Evolutionary conservation across 345 rosid species (phyloP).

Genomic region (Salix brachista): DNA sequence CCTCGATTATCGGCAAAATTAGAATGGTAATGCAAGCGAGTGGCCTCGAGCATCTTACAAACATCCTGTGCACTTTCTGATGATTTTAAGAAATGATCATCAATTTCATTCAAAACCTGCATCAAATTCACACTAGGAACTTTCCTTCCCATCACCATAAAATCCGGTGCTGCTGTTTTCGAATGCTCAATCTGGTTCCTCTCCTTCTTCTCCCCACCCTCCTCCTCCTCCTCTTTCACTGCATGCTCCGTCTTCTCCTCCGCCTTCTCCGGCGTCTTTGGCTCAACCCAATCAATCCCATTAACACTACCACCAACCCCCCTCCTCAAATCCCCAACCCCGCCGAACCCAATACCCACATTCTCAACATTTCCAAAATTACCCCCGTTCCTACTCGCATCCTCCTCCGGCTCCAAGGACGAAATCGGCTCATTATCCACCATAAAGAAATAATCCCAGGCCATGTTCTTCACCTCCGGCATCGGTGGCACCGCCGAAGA

Average conservation of each 20-base stretch:
- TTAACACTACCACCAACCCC: conserved; percentile 12
- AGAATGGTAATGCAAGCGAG: conserved; percentile 87
- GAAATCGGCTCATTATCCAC: conserved; percentile 59
- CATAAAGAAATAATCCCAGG: conserved; percentile 38
- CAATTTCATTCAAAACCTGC: conserved; percentile 62
- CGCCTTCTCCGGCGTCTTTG: conserved; percentile 58
- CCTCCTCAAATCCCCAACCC: conserved; percentile 6
- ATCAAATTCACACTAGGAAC: conserved; percentile 46
- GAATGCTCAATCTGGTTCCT: conserved; percentile 54
- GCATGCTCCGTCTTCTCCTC: conserved; percentile 16
- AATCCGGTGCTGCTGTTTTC: conserved; percentile 53
- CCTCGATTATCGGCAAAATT: conserved; percentile 91
- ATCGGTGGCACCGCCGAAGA: conserved; percentile 39
- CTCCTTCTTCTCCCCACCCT: conserved; percentile 20
- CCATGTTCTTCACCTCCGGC: conserved; percentile 33
- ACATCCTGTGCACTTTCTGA: conserved; percentile 85
- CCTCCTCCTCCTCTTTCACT: conserved; percentile 22
- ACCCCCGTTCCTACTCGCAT: conserved; percentile 1
- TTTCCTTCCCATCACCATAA: conserved; percentile 36
- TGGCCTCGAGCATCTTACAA: conserved; percentile 82
- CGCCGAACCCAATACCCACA: conserved; percentile 10
- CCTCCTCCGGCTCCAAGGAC: conserved; percentile 43
- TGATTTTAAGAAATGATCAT: conserved; percentile 81
- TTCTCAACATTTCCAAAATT: conserved; percentile 12
- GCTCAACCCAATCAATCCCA: conserved; percentile 34